Evolutionary conservation across 805 yeast species (phyloP).

Genomic region (Candida nanaspora): DNA sequence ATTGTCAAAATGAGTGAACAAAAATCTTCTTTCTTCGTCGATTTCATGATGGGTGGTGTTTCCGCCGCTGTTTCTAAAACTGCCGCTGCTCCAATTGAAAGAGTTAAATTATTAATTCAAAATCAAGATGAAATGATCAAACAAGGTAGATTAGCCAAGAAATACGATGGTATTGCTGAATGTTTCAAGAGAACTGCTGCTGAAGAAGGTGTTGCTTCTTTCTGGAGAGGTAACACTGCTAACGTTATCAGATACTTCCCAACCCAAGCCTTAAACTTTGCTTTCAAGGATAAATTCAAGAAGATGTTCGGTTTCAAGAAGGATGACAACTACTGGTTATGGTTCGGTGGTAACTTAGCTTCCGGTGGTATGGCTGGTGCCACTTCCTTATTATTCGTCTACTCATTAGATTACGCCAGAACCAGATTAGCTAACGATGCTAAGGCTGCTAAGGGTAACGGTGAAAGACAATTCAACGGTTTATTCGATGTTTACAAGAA

Average conservation of each 20-base stretch:
- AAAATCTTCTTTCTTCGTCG: slow-evolving; percentile 45
- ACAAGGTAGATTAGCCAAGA: slow-evolving; percentile 87
- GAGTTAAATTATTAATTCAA: slow-evolving; percentile 94
- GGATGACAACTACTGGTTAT: slow-evolving; percentile 84
- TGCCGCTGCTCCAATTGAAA: slow-evolving; percentile 96
- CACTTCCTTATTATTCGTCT: slow-evolving; percentile 84
- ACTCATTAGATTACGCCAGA: slow-evolving; percentile 97
- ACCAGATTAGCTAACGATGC: slow-evolving; percentile 99
- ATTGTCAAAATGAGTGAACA: slow-evolving; percentile 26
- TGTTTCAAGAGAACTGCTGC: slow-evolving; percentile 93
- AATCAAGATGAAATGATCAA: slow-evolving; percentile 98
- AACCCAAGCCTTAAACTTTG: slow-evolving; percentile 97
- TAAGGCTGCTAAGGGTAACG: slow-evolving; percentile 76
- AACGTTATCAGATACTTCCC: slow-evolving; percentile 99
- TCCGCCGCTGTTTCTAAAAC: slow-evolving; percentile 98
- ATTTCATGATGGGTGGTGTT: slow-evolving; percentile 97
- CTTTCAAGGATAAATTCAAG: slow-evolving; percentile 97
- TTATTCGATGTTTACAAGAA: slow-evolving; percentile 92
- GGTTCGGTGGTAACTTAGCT: slow-evolving; percentile 98
- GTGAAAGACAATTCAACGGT: slow-evolving; percentile 97
- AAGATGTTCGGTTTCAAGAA: slow-evolving; percentile 94
- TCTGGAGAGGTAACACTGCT: slow-evolving; percentile 99
- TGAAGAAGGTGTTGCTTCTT: slow-evolving; percentile 85
- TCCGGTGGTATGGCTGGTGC: slow-evolving; percentile 99
- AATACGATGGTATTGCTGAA: slow-evolving; percentile 85